These are phyloP conservation scores for Thuidium tamariscinum DNA, from an alignment of 225 moss, liverwort and hornwort genomes.

Conservation along the genomic window DNA sequence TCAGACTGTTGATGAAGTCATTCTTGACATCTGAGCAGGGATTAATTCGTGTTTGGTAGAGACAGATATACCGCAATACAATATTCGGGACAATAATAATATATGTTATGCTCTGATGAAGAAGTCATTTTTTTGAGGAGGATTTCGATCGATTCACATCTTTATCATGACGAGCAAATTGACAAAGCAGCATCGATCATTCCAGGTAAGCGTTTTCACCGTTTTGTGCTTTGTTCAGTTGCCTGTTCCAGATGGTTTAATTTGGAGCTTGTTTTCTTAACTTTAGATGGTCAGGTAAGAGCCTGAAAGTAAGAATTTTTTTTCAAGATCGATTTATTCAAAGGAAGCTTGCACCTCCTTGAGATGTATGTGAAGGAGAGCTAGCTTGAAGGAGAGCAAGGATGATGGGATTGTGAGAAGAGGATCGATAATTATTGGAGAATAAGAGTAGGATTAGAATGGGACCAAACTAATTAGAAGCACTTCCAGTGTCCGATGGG, in stretches of 20 bases:
- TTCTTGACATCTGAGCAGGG: not conserved
- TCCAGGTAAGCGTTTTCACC: slow-evolving; percentile 3
- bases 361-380: not conserved
- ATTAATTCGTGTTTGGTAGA: not conserved
- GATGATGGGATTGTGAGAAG: not conserved
- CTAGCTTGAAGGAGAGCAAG: not conserved
- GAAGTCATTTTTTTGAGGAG: not conserved
- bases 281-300: not conserved
- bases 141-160: not conserved
- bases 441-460: not conserved
- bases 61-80: not conserved
- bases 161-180: slow-evolving; percentile 2
- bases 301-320: not conserved
- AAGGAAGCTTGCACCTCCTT: not conserved
- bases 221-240: not conserved
- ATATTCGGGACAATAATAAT: not conserved
- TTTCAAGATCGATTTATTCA: not conserved
- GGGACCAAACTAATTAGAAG: not conserved
- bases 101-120: not conserved
- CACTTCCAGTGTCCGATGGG: not conserved
- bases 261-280: not conserved
- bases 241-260: not conserved
- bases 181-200: slow-evolving; percentile 2
- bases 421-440: not conserved
- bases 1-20: not conserved